These are phyloP conservation scores for Deuterostichococcus epilithicus DNA, from an alignment of 139 green algal genomes.

Conservation along the genomic window DNA sequence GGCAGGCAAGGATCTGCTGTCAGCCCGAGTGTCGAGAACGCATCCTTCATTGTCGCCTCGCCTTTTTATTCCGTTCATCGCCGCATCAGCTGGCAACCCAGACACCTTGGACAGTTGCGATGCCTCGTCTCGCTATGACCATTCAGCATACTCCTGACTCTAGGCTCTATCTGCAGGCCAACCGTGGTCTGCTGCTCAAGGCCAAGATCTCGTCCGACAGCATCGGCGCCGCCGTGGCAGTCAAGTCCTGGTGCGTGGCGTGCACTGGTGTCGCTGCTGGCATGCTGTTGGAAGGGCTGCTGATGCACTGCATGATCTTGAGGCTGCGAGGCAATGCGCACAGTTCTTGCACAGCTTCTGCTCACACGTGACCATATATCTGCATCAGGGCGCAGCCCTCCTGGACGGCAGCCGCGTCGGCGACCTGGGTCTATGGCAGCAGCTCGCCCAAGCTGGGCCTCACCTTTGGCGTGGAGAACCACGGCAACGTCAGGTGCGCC, in stretches of 20 bases:
- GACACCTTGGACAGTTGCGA: too few relatives aligned
- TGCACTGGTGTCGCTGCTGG: too few relatives aligned
- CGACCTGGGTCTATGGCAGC: conserved; percentile 15
- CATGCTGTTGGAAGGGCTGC: too few relatives aligned
- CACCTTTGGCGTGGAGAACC: conserved; percentile 57
- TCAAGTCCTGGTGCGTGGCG: conserved; percentile 57
- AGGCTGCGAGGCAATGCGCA: too few relatives aligned
- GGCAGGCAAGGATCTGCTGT: not conserved
- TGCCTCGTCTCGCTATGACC: too few relatives aligned
- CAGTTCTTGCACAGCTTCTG: too few relatives aligned
- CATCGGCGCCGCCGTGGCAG: conserved; percentile 28
- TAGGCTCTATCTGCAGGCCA: conserved; percentile 33
- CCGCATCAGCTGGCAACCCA: too few relatives aligned
- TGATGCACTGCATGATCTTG: too few relatives aligned
- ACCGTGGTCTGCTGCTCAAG: conserved; percentile 82
- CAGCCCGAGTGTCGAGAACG: too few relatives aligned
- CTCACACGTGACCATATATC: too few relatives aligned
- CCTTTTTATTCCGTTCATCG: too few relatives aligned
- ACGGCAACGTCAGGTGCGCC: conserved; percentile 48
- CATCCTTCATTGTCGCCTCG: too few relatives aligned
- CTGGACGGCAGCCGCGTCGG: conserved; percentile 36
- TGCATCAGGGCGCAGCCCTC: conserved; percentile 39
- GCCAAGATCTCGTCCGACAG: conserved; percentile 39
- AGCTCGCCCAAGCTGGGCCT: conserved; percentile 29
- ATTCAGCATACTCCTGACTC: not conserved